phyloP scores from a whole-genome alignment of 768 basidiomycete genomes.

The Podaxis carcinomalis region DNA sequence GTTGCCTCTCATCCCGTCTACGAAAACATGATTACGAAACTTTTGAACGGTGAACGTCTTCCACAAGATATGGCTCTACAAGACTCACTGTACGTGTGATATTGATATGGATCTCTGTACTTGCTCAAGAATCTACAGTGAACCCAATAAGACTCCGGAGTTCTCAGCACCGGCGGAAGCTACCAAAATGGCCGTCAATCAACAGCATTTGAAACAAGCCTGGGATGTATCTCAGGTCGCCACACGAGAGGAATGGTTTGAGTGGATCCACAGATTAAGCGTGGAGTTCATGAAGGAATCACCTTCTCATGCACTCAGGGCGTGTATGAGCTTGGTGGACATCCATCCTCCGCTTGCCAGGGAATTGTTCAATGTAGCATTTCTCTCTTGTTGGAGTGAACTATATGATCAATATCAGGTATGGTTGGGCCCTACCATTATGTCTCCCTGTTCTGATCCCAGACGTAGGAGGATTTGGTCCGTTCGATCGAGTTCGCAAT shows the following conservation, averaged over 20 bases:
- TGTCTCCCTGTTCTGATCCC: neutral
- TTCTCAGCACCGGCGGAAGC: conserved; percentile 84
- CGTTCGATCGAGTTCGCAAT: conserved; percentile 85
- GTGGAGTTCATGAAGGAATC: conserved; percentile 98
- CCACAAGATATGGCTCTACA: conserved; percentile 78
- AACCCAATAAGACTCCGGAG: conserved; percentile 61
- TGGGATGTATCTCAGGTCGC: conserved; percentile 84
- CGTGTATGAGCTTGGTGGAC: conserved; percentile 92
- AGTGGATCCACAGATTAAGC: conserved; percentile 91
- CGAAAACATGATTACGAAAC: conserved; percentile 81
- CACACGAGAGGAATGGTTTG: conserved; percentile 86
- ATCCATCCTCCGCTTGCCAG: conserved; percentile 87
- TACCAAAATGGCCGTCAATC: conserved; percentile 89
- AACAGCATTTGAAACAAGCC: conserved; percentile 93
- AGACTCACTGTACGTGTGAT: conserved; percentile 53
- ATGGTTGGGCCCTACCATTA: conserved; percentile 16
- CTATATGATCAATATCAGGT: conserved; percentile 97
- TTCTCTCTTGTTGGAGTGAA: conserved; percentile 96
- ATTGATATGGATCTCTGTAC: neutral
- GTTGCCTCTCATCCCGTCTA: conserved; percentile 77
- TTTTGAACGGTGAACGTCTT: conserved; percentile 88
- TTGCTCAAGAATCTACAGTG: conserved; percentile 37
- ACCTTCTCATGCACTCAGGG: conserved; percentile 95
- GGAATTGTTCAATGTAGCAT: conserved; percentile 97
- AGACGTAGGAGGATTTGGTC: conserved; percentile 84